Conservation (phyloP, 106 monocot species). For the Acorus calamus region DNA sequence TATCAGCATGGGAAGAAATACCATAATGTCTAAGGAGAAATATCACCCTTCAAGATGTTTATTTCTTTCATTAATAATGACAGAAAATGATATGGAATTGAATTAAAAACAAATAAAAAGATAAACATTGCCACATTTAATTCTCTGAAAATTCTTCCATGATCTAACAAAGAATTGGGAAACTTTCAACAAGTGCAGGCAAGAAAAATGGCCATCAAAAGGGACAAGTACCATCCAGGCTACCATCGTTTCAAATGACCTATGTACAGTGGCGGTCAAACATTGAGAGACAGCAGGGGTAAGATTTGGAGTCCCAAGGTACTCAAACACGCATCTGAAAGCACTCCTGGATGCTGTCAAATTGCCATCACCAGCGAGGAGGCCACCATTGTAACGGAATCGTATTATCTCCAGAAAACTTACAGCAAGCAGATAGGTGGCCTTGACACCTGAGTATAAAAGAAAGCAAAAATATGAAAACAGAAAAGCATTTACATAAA, state of each 20-base stretch:
- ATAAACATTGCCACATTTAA: neutral
- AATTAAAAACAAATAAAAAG: neutral
- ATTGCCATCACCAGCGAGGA: slow-evolving; percentile 34
- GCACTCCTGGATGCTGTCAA: slow-evolving; percentile 53
- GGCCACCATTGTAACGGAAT: slow-evolving; percentile 88
- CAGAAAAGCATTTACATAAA: neutral
- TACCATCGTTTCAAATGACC: slow-evolving; percentile 78
- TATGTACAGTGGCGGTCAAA: slow-evolving; percentile 80
- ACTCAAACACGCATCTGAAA: slow-evolving; percentile 91
- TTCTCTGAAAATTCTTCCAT: neutral
- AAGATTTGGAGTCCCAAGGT: slow-evolving; percentile 83
- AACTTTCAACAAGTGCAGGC: neutral
- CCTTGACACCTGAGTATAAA: slow-evolving; percentile 74
- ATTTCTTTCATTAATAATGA: too few relatives aligned
- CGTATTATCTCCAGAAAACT: slow-evolving; percentile 87
- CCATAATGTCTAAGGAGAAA: too few relatives aligned
- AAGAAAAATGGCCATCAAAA: neutral
- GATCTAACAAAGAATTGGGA: neutral
- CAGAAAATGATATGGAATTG: neutral
- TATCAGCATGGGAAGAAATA: too few relatives aligned
- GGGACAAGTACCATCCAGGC: slow-evolving; percentile 64
- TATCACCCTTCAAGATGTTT: too few relatives aligned
- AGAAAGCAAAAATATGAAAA: neutral
- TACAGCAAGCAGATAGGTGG: slow-evolving; percentile 91
- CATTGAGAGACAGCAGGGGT: slow-evolving; percentile 79